phyloP scores from a whole-genome alignment of 2,329 filamentous ascomycete species.

The Aspergillus sp. region DNA sequence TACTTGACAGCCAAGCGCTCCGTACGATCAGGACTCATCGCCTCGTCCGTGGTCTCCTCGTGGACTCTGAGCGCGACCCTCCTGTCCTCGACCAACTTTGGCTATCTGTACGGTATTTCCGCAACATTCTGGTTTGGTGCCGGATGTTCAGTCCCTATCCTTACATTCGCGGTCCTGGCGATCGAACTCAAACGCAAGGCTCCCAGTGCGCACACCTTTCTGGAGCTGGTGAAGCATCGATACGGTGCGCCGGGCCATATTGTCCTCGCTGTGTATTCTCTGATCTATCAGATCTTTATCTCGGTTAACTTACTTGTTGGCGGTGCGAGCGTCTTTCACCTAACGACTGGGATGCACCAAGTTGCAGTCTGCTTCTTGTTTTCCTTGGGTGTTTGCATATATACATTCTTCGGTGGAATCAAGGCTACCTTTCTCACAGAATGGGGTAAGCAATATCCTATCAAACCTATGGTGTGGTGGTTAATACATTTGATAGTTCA shows the following conservation, averaged over 20 bases:
- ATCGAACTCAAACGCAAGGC: conserved; percentile 5
- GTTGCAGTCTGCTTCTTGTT: neutral
- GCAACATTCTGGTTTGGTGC: conserved; percentile 1
- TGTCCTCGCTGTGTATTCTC: neutral
- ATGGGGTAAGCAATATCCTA: neutral
- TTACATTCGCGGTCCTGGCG: neutral
- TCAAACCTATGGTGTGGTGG: too few species aligned
- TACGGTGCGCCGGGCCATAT: neutral
- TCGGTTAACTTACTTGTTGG: conserved; percentile 3
- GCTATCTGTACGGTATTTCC: neutral
- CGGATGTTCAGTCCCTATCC: neutral
- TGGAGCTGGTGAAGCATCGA: conserved; percentile 1
- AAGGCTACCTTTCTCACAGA: conserved; percentile 5
- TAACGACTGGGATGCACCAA: neutral
- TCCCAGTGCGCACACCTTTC: conserved; percentile 1
- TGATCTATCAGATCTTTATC: neutral
- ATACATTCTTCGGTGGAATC: conserved; percentile 4
- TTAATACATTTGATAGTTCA: neutral
- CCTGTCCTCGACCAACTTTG: neutral
- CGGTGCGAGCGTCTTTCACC: neutral
- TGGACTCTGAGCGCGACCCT: conserved; percentile 3
- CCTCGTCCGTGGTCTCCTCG: neutral
- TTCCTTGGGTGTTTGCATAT: neutral
- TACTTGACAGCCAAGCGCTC: conserved; percentile 4
- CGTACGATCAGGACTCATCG: neutral